phyloP scores from a whole-genome alignment of 2,329 filamentous ascomycete genomes.

The Aureobasidium melanogenum region DNA sequence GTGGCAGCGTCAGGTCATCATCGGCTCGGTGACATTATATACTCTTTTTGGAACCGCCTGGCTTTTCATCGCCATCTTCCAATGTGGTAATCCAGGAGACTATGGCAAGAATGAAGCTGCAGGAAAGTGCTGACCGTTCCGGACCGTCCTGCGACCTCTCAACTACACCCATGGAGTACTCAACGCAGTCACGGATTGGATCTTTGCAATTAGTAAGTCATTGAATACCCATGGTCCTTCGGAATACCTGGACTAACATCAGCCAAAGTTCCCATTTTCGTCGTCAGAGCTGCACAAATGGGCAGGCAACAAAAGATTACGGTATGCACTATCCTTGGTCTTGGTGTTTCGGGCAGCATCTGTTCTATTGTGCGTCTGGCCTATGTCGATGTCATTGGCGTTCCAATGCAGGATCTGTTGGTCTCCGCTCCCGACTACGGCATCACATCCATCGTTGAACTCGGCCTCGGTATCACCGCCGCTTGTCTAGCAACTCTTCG shows the following conservation, averaged over 20 bases:
- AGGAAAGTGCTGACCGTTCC: slow-evolving; percentile 16
- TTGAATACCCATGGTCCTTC: background rate
- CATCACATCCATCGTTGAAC: slow-evolving; percentile 25
- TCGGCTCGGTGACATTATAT: slow-evolving; percentile 17
- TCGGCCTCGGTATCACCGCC: slow-evolving; percentile 26
- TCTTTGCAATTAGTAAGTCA: slow-evolving; percentile 24
- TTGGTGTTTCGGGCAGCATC: slow-evolving; percentile 26
- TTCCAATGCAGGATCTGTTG: slow-evolving; percentile 17
- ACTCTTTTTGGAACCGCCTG: slow-evolving; percentile 29
- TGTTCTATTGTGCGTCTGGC: slow-evolving; percentile 20
- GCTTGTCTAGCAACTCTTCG: slow-evolving; percentile 25
- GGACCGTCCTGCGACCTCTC: slow-evolving; percentile 12
- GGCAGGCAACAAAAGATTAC: slow-evolving; percentile 31
- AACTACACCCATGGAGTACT: slow-evolving; percentile 21
- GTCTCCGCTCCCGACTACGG: slow-evolving; percentile 19
- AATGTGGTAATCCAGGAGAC: slow-evolving; percentile 23
- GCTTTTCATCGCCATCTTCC: slow-evolving; percentile 25
- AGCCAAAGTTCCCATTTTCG: slow-evolving; percentile 26
- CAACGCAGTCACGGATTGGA: slow-evolving; percentile 30
- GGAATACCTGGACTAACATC: background rate
- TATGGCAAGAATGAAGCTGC: slow-evolving; percentile 17
- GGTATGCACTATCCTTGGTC: slow-evolving; percentile 31
- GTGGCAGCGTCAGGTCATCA: slow-evolving; percentile 29
- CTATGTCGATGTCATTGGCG: slow-evolving; percentile 18
- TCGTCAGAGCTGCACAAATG: slow-evolving; percentile 34